These are phyloP conservation scores for Penicillium sp. DNA, from an alignment of 2,329 filamentous ascomycete species.

Conservation along the genomic window DNA sequence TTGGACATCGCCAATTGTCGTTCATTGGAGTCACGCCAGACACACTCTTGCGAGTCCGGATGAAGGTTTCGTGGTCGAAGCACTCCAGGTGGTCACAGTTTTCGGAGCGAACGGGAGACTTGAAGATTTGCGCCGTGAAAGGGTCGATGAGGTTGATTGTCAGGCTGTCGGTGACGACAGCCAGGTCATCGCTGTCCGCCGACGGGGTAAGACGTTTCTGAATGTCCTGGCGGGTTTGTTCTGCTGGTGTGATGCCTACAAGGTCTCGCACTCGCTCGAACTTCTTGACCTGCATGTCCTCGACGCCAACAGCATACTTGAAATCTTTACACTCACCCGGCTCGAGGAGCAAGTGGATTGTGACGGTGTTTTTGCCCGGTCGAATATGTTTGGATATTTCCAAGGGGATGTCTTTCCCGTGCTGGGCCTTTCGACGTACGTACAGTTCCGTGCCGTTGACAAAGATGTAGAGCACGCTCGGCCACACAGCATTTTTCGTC, in stretches of 20 bases:
- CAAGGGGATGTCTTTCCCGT: constrained; percentile 69
- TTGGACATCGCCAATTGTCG: constrained; percentile 75
- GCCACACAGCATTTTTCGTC: constrained; percentile 63
- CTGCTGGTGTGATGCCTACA: constrained; percentile 42
- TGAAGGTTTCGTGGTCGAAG: constrained; percentile 81
- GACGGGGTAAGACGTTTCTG: constrained; percentile 44
- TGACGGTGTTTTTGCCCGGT: constrained; percentile 58
- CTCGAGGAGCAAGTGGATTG: constrained; percentile 47
- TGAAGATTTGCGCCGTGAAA: constrained; percentile 60
- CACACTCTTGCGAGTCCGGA: constrained; percentile 56
- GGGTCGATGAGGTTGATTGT: constrained; percentile 63
- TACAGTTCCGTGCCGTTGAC: constrained; percentile 59
- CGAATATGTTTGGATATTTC: constrained; percentile 62
- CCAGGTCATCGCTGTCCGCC: constrained; percentile 55
- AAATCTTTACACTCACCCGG: constrained; percentile 30
- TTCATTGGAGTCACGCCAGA: constrained; percentile 41
- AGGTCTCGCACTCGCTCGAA: constrained; percentile 37
- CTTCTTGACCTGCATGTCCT: constrained; percentile 56
- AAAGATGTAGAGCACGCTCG: constrained; percentile 61
- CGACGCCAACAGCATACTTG: constrained; percentile 63
- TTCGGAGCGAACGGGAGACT: constrained; percentile 64
- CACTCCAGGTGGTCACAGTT: constrained; percentile 75
- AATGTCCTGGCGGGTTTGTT: constrained; percentile 55
- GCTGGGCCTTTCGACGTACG: constrained; percentile 62
- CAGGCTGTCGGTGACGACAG: constrained; percentile 54